These are phyloP conservation scores for Russula sp. DNA, from an alignment of 768 basidiomycete genomes.

Conservation along the genomic window DNA sequence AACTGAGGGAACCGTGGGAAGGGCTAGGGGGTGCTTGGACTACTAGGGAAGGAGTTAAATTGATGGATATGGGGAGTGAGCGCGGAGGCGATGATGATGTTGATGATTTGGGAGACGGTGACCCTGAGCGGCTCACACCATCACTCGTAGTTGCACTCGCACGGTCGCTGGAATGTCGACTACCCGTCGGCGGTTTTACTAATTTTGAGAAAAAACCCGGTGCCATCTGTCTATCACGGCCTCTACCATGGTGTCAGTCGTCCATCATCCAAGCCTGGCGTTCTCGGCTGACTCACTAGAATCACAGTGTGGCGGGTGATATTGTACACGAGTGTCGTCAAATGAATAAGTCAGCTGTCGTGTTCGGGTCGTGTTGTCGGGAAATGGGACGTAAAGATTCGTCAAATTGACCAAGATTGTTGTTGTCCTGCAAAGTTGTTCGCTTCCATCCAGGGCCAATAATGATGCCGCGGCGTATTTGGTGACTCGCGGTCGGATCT, in stretches of 20 bases:
- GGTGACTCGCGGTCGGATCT: too few relatives aligned
- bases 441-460: too few relatives aligned
- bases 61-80: background rate
- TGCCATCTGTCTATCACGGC: conserved; percentile 15
- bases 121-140: background rate
- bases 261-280: background rate
- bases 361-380: background rate
- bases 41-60: background rate
- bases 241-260: background rate
- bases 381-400: background rate
- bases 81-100: background rate
- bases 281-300: background rate
- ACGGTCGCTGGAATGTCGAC: conserved; percentile 4
- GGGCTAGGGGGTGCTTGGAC: background rate
- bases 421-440: background rate
- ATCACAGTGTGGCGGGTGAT: background rate
- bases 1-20: conserved; percentile 29
- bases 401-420: background rate
- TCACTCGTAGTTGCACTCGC: background rate
- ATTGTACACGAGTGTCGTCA: background rate
- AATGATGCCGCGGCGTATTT: too few relatives aligned
- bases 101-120: background rate
- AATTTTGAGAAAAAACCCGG: conserved; percentile 21
- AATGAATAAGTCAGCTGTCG: background rate
- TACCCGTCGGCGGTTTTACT: conserved; percentile 10